phyloP scores from a whole-genome alignment of 306 rosid species.

The Phaseolus lunatus region DNA sequence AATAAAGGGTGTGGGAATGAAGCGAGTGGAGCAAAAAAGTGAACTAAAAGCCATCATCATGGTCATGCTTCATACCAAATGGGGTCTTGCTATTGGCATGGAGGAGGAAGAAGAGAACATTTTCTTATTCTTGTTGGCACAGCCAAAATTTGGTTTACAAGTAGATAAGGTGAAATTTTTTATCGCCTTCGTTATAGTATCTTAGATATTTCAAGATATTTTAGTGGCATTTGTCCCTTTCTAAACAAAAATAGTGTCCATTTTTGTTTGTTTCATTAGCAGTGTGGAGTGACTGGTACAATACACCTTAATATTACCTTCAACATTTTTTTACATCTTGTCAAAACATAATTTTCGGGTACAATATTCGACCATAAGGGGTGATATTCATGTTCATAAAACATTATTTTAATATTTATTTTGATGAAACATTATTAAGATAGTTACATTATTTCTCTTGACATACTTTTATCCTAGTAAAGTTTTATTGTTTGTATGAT shows the following conservation, averaged over 20 bases:
- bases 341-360: no score
- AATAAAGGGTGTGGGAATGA: slow-evolving; percentile 39
- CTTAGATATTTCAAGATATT: slow-evolving; percentile 40
- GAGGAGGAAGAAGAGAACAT: slow-evolving; percentile 2
- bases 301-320: no score
- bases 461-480: no score
- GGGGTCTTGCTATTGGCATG: slow-evolving; percentile 7
- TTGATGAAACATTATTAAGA: no score
- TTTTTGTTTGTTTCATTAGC: background rate
- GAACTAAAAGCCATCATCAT: slow-evolving; percentile 66
- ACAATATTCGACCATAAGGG: background rate
- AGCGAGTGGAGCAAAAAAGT: slow-evolving; percentile 42
- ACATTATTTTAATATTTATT: no score
- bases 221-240: slow-evolving; percentile 34
- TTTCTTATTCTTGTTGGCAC: slow-evolving; percentile 17
- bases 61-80: slow-evolving; percentile 42
- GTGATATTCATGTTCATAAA: no score
- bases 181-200: slow-evolving; percentile 4
- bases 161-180: slow-evolving; percentile 44
- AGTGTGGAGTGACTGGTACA: background rate
- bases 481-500: no score
- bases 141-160: slow-evolving; percentile 35
- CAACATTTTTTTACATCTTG: no score
- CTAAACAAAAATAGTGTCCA: no score
- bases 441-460: no score